phyloP scores from a whole-genome alignment of 2,329 filamentous ascomycete genomes.

The Colletotrichum tamarilloi region DNA sequence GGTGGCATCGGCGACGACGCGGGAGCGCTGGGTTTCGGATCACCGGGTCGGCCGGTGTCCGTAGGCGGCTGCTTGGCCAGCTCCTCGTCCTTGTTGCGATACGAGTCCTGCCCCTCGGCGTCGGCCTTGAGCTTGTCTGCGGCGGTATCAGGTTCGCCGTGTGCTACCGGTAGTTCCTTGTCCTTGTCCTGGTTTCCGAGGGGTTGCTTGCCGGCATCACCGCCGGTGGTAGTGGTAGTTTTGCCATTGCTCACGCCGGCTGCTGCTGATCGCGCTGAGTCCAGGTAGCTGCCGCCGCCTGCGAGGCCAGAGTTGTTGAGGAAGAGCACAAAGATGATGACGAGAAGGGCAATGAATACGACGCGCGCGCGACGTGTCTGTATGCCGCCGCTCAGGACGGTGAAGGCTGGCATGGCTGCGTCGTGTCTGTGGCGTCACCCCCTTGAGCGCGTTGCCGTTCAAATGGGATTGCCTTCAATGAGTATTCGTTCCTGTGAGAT shows the following conservation, averaged over 20 bases:
- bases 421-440: neutral
- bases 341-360: constrained; percentile 12
- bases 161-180: neutral
- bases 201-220: neutral
- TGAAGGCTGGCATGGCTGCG: constrained; percentile 26
- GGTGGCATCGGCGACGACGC: constrained; percentile 1
- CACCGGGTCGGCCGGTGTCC: neutral
- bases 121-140: constrained; percentile 23
- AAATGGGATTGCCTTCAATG: neutral
- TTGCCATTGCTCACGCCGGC: neutral
- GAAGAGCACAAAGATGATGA: constrained; percentile 17
- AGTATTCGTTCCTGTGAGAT: neutral
- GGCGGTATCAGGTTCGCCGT: constrained; percentile 22
- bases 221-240: neutral
- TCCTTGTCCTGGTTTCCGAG: constrained; percentile 16
- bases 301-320: constrained; percentile 12
- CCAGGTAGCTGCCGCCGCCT: neutral
- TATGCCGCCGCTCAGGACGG: constrained; percentile 8
- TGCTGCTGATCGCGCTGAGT: neutral
- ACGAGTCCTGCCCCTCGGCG: constrained; percentile 25
- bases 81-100: constrained; percentile 31
- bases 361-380: constrained; percentile 21
- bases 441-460: neutral
- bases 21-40: neutral
- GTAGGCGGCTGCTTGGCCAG: constrained; percentile 5